Evolutionary conservation across 2,329 filamentous ascomycete genomes (phyloP), one percentile per base, ranked within the genome.

Genomic region (Hypoxylon sp.): DNA sequence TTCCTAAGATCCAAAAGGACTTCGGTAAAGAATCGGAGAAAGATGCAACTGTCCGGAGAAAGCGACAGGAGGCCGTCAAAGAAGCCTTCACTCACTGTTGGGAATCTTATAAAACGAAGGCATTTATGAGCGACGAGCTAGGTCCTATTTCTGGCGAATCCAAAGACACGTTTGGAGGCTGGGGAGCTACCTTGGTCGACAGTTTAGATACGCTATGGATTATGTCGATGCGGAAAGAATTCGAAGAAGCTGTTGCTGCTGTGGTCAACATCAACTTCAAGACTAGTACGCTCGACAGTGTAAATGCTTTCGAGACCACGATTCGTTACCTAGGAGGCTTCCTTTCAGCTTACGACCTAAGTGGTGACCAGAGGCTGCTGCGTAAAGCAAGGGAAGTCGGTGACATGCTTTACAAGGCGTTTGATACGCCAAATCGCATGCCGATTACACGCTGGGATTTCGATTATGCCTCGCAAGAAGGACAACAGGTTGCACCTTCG

Each of bases 131-230:
- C 35, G 82, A 84, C 56, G 82, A 84, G 72, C 70, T 84, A 10
- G 70, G 76, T 55, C 82, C 82, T 27, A 74, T 84, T 13, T 78
- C 77, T 51, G 81, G 81, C 50, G 74, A 77, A 27, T 78, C 75
- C 47, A 80, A 77, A 55, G 79, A 83, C 59, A 70, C 74, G 0
- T 83, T 83, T 71, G 81, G 81, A 5, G 79, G 80, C 42, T 85
- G 84, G 77, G 82, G 77, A 7, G 84, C 83, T 4, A 84, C 83
- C 0, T 69, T 86, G 65, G 81, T 86, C 11, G 84, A 86, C 73
- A 73, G 68, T 44, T 57, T 77, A 10, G 75, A 76, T 64, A 76
- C 74, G 1, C 27, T 77, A 10, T 76, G 76, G 75, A 85, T 86
- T 29, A 84, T 86, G 83, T 82, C 78, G 1, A 64, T 86, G 56